Evolutionary conservation across 2,329 filamentous ascomycete species (phyloP), one percentile per base, ranked within the genome.

Genomic region (Aspergillus intermedius): DNA sequence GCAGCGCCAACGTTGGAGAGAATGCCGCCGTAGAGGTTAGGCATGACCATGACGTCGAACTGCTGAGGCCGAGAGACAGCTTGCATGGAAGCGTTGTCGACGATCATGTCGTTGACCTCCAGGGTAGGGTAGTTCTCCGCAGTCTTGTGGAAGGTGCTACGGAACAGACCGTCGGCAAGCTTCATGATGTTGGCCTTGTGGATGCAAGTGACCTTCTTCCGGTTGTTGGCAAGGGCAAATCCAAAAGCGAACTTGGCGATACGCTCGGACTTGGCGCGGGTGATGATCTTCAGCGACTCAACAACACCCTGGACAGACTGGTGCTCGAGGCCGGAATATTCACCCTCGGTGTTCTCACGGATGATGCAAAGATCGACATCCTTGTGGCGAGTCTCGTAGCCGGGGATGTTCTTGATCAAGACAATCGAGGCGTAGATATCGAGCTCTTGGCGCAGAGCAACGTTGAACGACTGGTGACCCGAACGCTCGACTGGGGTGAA

Each of bases 101-200:
- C 93, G 73, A 98, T 98, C 91, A 98, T 96, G 77, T 98, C 93
- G 79, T 94, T 94, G 69, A 86, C 86, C 79, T 96, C 88, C 62
- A 98, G 81, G 55, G 88, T 94, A 52, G 93, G 91, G 78, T 93
- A 98, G 73, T 95, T 89, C 78, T 94, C 87, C 59, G 90, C 88
- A 60, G 93, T 84, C 66, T 84, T 81, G 79, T 95, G 89, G 81
- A 97, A 94, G 61, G 93, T 97, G 77, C 85, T 91, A 72, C 93
- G 87, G 88, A 98, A 98, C 49, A 98, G 87, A 75, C 93, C 93
- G 64, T 98, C 93, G 71, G 91, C 91, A 51, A 98, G 82, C 83
- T 98, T 98, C 93, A 98, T 98, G 79, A 98, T 98, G 82, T 98
- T 98, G 76, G 93, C 93, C 83, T 98, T 98, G 86, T 98, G 93